Conservation (phyloP, 1,284 basidiomycete species). For the Microstroma glucosiphilum region DNA sequence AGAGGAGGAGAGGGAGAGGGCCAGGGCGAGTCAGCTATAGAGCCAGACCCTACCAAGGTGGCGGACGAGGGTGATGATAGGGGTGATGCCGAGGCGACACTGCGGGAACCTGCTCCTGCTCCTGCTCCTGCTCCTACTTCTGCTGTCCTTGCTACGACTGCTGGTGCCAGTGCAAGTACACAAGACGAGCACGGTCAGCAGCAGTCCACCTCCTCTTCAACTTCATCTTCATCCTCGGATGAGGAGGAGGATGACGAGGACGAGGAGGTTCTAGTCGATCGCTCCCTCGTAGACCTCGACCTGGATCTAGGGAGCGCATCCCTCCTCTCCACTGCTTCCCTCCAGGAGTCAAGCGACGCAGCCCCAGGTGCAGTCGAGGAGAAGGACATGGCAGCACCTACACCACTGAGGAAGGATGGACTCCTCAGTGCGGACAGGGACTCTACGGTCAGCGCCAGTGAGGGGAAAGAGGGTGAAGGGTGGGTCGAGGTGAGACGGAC, state of each 20-base stretch:
- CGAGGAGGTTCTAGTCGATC: too few species aligned
- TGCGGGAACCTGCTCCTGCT: slow-evolving; percentile 9
- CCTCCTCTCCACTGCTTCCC: background rate
- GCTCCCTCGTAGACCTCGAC: too few species aligned
- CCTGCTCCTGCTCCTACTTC: background rate
- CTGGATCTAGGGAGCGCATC: too few species aligned
- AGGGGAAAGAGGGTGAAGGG: background rate
- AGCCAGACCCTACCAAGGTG: slow-evolving; percentile 9
- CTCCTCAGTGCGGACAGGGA: background rate
- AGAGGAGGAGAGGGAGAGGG: slow-evolving; percentile 8
- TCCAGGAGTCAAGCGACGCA: background rate
- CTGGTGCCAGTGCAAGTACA: background rate
- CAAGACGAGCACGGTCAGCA: background rate
- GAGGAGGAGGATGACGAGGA: too few species aligned
- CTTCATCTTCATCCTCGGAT: background rate
- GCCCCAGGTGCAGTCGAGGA: too few species aligned
- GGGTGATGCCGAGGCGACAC: slow-evolving; percentile 5
- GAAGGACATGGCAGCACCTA: background rate
- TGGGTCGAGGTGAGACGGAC: slow-evolving; percentile 3
- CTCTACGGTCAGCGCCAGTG: background rate
- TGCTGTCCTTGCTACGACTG: background rate
- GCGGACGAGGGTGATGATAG: slow-evolving; percentile 9
- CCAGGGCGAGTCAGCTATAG: too few species aligned
- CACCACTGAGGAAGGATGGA: background rate
- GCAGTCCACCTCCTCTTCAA: background rate